These are phyloP conservation scores for Fusarium sp. DNA, from an alignment of 2,329 filamentous ascomycete species.

Conservation along the genomic window DNA sequence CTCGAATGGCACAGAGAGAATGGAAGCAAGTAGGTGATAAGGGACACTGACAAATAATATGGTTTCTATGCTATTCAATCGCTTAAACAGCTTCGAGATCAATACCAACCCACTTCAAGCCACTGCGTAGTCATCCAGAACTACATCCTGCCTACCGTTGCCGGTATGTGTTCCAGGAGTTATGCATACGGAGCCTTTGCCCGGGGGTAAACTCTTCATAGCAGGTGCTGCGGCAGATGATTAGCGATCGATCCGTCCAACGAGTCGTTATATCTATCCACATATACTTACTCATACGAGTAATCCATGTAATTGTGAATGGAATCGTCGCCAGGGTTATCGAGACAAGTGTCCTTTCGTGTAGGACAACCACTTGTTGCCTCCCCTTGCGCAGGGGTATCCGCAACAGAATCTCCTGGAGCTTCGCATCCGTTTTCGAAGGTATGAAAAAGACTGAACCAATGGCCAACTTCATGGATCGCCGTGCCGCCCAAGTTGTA, in stretches of 20 bases:
- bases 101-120: neutral
- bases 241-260: neutral
- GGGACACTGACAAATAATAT: neutral
- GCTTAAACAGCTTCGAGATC: neutral
- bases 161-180: constrained; percentile 8
- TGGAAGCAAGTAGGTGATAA: no score
- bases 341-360: constrained; percentile 7
- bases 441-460: constrained; percentile 7
- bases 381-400: constrained; percentile 4
- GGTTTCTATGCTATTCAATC: neutral
- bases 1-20: no score
- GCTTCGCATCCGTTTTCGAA: constrained; percentile 2
- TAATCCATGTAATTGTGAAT: constrained; percentile 19
- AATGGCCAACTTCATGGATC: constrained; percentile 11
- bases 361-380: neutral
- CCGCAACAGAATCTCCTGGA: neutral
- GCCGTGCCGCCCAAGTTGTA: neutral
- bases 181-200: constrained; percentile 3
- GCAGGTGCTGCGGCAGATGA: neutral
- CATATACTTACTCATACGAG: constrained; percentile 5
- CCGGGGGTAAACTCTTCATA: constrained; percentile 14
- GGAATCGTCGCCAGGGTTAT: neutral
- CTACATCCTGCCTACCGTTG: neutral
- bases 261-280: fast-evolving
- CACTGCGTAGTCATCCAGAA: neutral